Evolutionary conservation across 805 yeast species (phyloP), one percentile per base, ranked within the genome.

Genomic region (Sugiyamaella valdiviana): DNA sequence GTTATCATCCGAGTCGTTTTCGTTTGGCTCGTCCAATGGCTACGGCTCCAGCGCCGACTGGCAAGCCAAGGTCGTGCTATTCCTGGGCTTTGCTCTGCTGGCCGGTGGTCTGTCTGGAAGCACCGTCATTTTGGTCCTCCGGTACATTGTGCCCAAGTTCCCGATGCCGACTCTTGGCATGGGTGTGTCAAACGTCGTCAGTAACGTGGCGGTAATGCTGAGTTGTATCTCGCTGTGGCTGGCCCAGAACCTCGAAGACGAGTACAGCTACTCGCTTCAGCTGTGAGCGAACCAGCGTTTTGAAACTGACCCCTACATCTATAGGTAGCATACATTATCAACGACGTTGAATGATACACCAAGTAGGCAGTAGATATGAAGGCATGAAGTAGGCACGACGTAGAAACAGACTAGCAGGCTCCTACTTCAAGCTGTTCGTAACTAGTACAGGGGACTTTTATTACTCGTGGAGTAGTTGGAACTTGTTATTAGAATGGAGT

Each of bases 81-180:
- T 93, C 63, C 71, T 88, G 58, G 99, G 99, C 6, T 93, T 93
- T 65, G 85, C 96, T 3, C 72, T 91, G 42, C 73, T 93, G 48
- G 96, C 98, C 0, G 93, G 96, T 48, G 98, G 99, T 0, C 70
- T 93, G 51, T 88, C 96, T 16, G 98, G 98, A 1, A 82, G 93
- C 2, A 78, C 93, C 57, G 87, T 89, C 62, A 95, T 93, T 15
- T 75, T 93, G 53, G 85, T 90, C 42, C 72, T 93, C 57, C 86
- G 91, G 64, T 93, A 86, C 64, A 67, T 90, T 49, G 72, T 89
- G 57, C 86, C 87, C 55, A 83, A 83, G 54, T 86, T 77, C 65
- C 69, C 79, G 3, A 82, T 84, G 76, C 97, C 97, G 35, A 88
- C 96, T 0, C 74, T 91, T 46, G 91, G 93, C 3, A 89, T 93